Base-by-base conservation (phyloP, 108 stramenopile genomes). In the Chaetoceros tenuissimus region DNA sequence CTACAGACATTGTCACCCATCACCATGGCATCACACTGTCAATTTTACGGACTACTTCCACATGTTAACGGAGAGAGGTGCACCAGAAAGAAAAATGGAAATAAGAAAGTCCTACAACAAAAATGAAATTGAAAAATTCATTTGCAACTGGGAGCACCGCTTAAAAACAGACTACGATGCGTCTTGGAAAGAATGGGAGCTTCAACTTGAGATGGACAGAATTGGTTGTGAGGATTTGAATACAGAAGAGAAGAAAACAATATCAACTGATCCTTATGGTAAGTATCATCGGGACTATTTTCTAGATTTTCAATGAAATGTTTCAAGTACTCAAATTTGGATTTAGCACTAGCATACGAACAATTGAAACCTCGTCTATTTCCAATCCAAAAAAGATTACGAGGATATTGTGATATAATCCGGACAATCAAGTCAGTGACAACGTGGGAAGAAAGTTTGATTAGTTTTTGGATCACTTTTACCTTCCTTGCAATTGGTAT, bases 21-120 rank as follows among this genome's bases (percentile, higher is more conserved):
- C 76, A 19, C 86, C 81, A 1, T 92, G 86, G 86, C 46, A 60
- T 16, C 52, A 70, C 24, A 78, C 84, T 26, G 75, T 62, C 28
- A 73, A 79, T 0, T 80, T 87, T 47, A 28, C 64, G 22, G 58
- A 87, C 28, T 83, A 75, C 49, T 51, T 79, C 24, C 49, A 80
- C 25, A 71, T 85, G 8, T 46, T 78, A 10, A 29, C 65, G 0
- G 22, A 53, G 23, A 75, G 71, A 46, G 49, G 64, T 13, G 60
- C 70, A 20, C 46, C 31, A 20, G 55, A 26, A 45, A 23, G 30
- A 59, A 58, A 2, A 71, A 52, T 18, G 46, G 34, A 44, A 64
- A 48, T 40, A 5, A 40, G 13, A 40, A 40, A 13, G 5, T 10
- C 13, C 8, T 5, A 40, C 5, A 40, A 40, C 13, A 10, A 5